Evolutionary conservation across 164 flowering plant genomes (phyloP), one percentile per base, ranked within the genome.

Genomic region (Sedum album): DNA sequence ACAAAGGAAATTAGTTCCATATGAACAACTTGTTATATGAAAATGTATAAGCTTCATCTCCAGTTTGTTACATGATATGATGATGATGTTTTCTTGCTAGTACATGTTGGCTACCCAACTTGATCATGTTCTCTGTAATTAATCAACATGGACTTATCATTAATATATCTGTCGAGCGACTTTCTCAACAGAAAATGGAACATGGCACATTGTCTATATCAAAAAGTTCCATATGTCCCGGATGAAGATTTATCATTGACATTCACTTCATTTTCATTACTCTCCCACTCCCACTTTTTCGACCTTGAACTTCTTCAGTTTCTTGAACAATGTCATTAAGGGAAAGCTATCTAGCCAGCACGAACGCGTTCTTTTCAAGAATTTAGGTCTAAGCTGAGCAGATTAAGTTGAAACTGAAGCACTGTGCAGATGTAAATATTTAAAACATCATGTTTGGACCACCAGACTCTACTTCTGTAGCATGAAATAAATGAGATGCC

Each of bases 41-140:
- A 53, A 53, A 53, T 53, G 60, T 53, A 23, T 25, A 53, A 23
- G 60, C 17, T 53, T 23, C 26, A 9, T 53, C 60, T 23, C 60
- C 60, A 21, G 60, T 53, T 53, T 21, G 60, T 53, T 53, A 53
- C 60, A 53, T 53, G 60, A 21, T 53, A 21, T 53, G 60, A 53
- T 51, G 57, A 51, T 53, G 62, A 4, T 57, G 23, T 13, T 30
- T 57, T 57, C 33, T 26, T 57, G 62, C 62, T 21, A 13, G 14
- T 25, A 25, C 26, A 55, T 21, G 61, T 55, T 57, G 62, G 62
- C 33, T 57, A 28, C 62, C 62, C 26, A 57, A 57, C 62, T 26
- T 57, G 62, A 57, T 57, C 62, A 57, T 57, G 62, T 57, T 26
- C 62, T 57, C 33, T 57, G 33, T 23, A 53, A 53, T 53, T 23